Conservation (phyloP, 2,329 filamentous ascomycete species). For the Aureobasidium sp. region DNA sequence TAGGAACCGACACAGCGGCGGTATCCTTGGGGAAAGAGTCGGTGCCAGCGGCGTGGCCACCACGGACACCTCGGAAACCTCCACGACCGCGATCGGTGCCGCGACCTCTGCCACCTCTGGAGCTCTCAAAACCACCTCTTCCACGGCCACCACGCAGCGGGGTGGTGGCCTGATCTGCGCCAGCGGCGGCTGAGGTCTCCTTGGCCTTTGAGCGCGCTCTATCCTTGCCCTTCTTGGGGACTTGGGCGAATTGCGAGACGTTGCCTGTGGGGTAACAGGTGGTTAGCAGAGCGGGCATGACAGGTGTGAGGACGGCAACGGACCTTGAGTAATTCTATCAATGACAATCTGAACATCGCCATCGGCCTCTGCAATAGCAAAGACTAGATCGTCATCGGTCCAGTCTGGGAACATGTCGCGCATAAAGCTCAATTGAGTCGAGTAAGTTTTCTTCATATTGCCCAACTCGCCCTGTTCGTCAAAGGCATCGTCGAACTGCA, state of each 20-base stretch:
- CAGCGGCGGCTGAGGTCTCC: conserved; percentile 45
- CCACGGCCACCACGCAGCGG: conserved; percentile 31
- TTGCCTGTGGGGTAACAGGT: conserved; percentile 44
- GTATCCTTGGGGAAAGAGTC: conserved; percentile 53
- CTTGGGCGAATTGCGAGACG: conserved; percentile 77
- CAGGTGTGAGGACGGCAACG: conserved; percentile 16
- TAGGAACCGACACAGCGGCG: conserved; percentile 50
- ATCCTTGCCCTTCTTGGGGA: conserved; percentile 66
- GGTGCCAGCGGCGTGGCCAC: conserved; percentile 49
- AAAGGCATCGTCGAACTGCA: conserved; percentile 52
- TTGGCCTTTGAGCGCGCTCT: conserved; percentile 63
- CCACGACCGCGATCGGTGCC: conserved; percentile 49
- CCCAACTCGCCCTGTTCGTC: conserved; percentile 85
- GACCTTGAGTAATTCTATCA: conserved; percentile 73
- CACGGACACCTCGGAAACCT: conserved; percentile 50
- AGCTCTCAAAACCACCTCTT: conserved; percentile 38
- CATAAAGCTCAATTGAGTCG: conserved; percentile 67
- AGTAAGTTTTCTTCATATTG: conserved; percentile 85
- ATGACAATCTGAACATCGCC: conserved; percentile 65
- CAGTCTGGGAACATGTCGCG: conserved; percentile 93
- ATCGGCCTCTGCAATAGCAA: conserved; percentile 80
- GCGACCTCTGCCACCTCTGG: conserved; percentile 55
- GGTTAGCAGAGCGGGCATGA: background rate
- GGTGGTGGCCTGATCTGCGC: conserved; percentile 42
- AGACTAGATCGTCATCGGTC: conserved; percentile 91